Conservation (phyloP, 805 yeast genomes). For the Kluyveromyces lactis region DNA sequence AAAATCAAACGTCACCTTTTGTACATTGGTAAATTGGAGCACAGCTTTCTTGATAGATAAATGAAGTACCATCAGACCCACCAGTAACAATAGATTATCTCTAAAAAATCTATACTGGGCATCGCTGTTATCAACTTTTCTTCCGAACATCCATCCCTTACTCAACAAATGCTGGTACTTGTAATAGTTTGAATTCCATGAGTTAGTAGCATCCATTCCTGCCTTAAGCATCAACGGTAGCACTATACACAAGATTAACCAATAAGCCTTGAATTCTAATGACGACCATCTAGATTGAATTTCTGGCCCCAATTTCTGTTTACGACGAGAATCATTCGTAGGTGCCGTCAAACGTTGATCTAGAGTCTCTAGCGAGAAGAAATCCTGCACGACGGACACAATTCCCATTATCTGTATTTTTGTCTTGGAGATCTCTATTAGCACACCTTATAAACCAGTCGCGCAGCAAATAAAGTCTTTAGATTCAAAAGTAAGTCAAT, state of each 20-base stretch:
- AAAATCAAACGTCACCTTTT: constrained; percentile 62
- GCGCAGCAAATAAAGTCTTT: too few relatives aligned
- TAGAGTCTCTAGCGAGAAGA: constrained; percentile 21
- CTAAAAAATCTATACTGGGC: constrained; percentile 82
- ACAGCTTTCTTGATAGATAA: constrained; percentile 36
- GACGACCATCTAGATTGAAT: constrained; percentile 54
- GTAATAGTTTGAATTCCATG: constrained; percentile 64
- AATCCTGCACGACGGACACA: constrained; percentile 9
- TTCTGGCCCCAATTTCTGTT: constrained; percentile 7
- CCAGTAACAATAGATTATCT: constrained; percentile 60
- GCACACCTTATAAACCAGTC: too few relatives aligned
- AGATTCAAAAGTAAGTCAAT: too few relatives aligned
- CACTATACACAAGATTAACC: constrained; percentile 50
- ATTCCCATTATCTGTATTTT: background rate
- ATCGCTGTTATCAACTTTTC: constrained; percentile 90
- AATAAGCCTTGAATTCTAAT: constrained; percentile 64
- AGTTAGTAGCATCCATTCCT: constrained; percentile 73
- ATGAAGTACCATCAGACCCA: constrained; percentile 50
- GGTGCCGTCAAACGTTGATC: constrained; percentile 21
- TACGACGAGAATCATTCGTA: constrained; percentile 10
- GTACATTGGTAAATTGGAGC: constrained; percentile 19
- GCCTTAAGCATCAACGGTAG: constrained; percentile 80
- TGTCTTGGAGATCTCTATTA: background rate
- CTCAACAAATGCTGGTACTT: constrained; percentile 52
- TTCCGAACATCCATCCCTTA: constrained; percentile 84